Conservation (phyloP, 306 rosid genomes). For the Potentilla sterilis region DNA sequence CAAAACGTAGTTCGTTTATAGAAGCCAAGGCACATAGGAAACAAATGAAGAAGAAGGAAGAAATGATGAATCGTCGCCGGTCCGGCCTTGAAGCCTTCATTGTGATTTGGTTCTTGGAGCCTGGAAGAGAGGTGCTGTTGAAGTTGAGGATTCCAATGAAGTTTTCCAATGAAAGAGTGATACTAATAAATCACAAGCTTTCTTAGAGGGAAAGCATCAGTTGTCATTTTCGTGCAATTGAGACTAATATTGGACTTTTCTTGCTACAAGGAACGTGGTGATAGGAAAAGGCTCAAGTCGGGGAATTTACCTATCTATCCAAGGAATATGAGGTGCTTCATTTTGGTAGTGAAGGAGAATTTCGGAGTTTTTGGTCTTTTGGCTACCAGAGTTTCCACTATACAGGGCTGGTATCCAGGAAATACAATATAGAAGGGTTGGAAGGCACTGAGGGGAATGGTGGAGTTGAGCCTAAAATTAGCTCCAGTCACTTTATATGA, state of each 20-base stretch:
- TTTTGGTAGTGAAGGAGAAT: not conserved
- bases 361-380: constrained; percentile 14
- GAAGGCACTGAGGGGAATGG: constrained; percentile 19
- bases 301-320: not conserved
- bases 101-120: constrained; percentile 8
- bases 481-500: constrained; percentile 20
- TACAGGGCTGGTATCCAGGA: constrained; percentile 28
- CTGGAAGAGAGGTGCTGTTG: not conserved
- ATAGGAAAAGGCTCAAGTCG: not conserved
- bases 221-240: constrained; percentile 41
- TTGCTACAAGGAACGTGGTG: constrained; percentile 19
- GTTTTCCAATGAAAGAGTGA: not conserved
- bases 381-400: constrained; percentile 3
- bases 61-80: constrained; percentile 40
- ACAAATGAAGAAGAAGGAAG: constrained; percentile 47
- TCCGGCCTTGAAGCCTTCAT: constrained; percentile 38
- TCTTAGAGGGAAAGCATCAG: constrained; percentile 51
- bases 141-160: not conserved
- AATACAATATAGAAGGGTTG: not conserved
- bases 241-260: constrained; percentile 55
- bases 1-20: constrained; percentile 62
- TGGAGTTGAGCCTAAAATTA: constrained; percentile 53
- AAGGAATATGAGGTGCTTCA: not conserved
- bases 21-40: constrained; percentile 70
- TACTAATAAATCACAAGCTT: constrained; percentile 32